Evolutionary conservation across 768 basidiomycete species (phyloP), one percentile per base, ranked within the genome.

Genomic region (Roridomyces roridus): DNA sequence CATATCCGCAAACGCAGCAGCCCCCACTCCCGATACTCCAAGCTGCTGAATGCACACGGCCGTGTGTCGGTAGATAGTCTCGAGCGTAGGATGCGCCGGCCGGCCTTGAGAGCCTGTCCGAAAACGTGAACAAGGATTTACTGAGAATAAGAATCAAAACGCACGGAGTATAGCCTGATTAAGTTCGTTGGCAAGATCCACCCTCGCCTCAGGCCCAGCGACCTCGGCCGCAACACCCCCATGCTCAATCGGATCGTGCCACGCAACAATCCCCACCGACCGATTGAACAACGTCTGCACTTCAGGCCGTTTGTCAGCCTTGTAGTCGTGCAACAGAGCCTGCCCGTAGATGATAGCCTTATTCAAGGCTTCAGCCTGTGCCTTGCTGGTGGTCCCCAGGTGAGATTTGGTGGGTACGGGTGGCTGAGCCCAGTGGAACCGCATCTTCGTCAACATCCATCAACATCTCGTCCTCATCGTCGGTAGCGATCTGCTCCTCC

Each of bases 111-210:
- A 93, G 72, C 85, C 92, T 95, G 57, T 11, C 49, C 25, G 40
- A 65, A 57, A 34, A 52, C 12, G 52, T 34, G 43, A 45, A 14
- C 24, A 54, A 34, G 31, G n/a, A n/a, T n/a, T n/a, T 8, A 36
- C 31, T 14, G 25, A 39, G 46, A 17, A 17, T 4, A 50, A 15
- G 39, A 46, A 34, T 35, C 31, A 44, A 40, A 41, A 73, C 86
- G 63, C 64, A 94, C 93, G 89, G 49, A 95, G 76, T 54, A 96
- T 92, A 36, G 87, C 91, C 69, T 86, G 81, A 65, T 95, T 94
- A 35, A 94, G 70, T 72, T 92, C 91, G 55, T 84, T 86, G 25
- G 89, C 88, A 51, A 94, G 78, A 31, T 78, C 70, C 49, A 83
- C 77, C 56, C 90, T 78, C 26, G 89, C 85, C 39, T 81, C 83